Evolutionary conservation across 495 filamentous ascomycete species (phyloP), one percentile per base, ranked within the genome.

Genomic region (Recurvomyces mirabilis): DNA sequence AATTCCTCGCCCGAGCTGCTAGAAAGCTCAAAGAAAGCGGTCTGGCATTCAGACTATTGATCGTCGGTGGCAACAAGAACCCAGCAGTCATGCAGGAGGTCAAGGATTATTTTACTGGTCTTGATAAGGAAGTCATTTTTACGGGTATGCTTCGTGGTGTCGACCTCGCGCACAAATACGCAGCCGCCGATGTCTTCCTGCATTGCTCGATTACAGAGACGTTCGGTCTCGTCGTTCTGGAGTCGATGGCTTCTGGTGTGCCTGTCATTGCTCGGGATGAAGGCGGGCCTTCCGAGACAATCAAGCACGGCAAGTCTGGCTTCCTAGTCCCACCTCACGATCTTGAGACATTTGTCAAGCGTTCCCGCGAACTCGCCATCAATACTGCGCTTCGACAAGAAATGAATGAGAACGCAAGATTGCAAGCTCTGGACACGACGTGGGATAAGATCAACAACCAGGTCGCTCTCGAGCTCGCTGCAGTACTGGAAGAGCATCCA

Each of bases 171-270:
- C 61, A 62, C 11, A 69, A 70, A 18, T 81, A 79, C 55, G 75
- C 77, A 3, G 69, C 68, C 0, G 74, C 68, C 3, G 77, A 81
- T 49, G 44, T 81, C 19, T 79, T 81, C 47, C 57, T 81, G 12
- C 77, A 81, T 47, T 77, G 73, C 58, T 79, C 75, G 15, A 68
- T 79, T 46, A 78, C 74, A 13, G 77, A 81, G 55, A 79, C 75
- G 0, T 81, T 81, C 53, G 77, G 77, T 1, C 60, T 81, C 15
- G 75, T 79, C 0, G 74, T 79, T 2, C 60, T 81, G 0, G 77
- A 81, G 52, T 70, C 73, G 5, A 79, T 81, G 77, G 75, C 76
- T 0, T 77, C 74, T 54, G 74, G 74, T 7, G 60, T 81, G 3
- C 74, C 75, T 0, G 75, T 81, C 6, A 67, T 81, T 39, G 77